Evolutionary conservation across 352 stramenopile species (phyloP).

Genomic region (Globisporangium takayamanum): DNA sequence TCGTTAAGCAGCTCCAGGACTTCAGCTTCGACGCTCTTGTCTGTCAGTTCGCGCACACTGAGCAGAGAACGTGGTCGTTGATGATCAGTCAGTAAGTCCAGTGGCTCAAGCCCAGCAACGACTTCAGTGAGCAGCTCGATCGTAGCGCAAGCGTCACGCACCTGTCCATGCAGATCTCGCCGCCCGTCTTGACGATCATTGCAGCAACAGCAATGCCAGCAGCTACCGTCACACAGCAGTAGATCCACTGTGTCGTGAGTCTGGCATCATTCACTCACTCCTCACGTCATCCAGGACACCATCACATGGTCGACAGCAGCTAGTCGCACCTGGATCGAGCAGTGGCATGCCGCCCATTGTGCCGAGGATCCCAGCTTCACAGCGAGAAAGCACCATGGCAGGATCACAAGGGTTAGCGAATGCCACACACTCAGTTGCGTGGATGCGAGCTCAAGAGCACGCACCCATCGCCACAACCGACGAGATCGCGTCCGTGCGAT

Average conservation of each 20-base stretch:
- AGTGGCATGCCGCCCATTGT: conserved; percentile 63
- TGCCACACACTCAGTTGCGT: background rate
- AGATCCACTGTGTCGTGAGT: too few species aligned
- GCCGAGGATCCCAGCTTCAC: conserved; percentile 54
- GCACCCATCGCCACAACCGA: conserved; percentile 76
- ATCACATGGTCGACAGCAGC: conserved; percentile 3
- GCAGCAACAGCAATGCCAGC: conserved; percentile 78
- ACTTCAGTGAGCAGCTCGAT: background rate
- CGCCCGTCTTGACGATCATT: conserved; percentile 88
- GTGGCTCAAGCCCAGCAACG: background rate
- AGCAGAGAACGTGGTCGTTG: background rate
- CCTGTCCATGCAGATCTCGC: conserved; percentile 79
- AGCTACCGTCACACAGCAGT: conserved; percentile 19
- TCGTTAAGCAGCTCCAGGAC: conserved; percentile 68
- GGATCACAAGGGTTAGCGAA: background rate
- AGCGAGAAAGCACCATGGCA: background rate
- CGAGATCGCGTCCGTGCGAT: conserved; percentile 88
- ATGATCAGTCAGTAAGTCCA: background rate
- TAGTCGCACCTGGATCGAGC: conserved; percentile 53
- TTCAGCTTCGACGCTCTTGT: conserved; percentile 79
- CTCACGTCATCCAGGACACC: background rate
- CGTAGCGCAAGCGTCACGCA: conserved; percentile 2
- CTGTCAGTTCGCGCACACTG: conserved; percentile 77
- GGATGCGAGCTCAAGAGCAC: background rate
- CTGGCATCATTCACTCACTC: too few species aligned